phyloP scores from a whole-genome alignment of 345 rosid genomes.

The Citropsis articulata region DNA sequence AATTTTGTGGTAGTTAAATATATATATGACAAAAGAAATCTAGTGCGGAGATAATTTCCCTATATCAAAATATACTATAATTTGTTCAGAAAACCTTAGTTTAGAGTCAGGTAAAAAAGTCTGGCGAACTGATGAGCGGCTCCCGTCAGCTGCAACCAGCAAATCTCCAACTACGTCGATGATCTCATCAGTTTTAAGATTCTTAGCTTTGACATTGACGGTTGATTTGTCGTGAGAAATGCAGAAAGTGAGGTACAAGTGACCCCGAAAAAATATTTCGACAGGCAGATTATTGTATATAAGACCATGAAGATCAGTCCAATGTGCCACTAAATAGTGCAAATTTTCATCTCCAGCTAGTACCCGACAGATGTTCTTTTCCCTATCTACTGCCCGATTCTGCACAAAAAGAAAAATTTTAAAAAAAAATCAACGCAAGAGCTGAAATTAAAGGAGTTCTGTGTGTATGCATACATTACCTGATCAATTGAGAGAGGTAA shows the following conservation, averaged over 20 bases:
- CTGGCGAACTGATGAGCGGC: conserved; percentile 59
- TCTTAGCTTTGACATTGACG: conserved; percentile 47
- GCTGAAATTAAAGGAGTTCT: no score
- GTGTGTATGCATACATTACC: no score
- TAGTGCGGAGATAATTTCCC: no score
- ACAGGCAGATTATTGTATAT: conserved; percentile 41
- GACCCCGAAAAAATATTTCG: conserved; percentile 63
- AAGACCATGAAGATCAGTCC: conserved; percentile 68
- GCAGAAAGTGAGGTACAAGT: conserved; percentile 46
- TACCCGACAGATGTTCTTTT: conserved; percentile 26
- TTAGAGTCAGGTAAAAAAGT: conserved; percentile 51
- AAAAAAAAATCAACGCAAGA: no score
- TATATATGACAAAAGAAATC: no score
- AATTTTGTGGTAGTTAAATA: no score
- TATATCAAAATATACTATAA: no score
- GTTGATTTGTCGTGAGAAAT: conserved; percentile 38
- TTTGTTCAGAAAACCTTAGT: conserved; percentile 45
- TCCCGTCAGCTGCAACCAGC: conserved; percentile 79
- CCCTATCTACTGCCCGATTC: conserved; percentile 51
- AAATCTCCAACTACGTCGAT: conserved; percentile 54
- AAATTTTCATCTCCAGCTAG: conserved; percentile 60
- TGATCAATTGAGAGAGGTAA: conserved; percentile 54
- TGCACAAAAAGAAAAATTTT: conserved; percentile 16
- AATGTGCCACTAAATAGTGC: conserved; percentile 60
- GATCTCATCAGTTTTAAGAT: conserved; percentile 36